These are phyloP conservation scores for Penicillium sp. DNA, from an alignment of 2,329 filamentous ascomycete species.

Conservation along the genomic window DNA sequence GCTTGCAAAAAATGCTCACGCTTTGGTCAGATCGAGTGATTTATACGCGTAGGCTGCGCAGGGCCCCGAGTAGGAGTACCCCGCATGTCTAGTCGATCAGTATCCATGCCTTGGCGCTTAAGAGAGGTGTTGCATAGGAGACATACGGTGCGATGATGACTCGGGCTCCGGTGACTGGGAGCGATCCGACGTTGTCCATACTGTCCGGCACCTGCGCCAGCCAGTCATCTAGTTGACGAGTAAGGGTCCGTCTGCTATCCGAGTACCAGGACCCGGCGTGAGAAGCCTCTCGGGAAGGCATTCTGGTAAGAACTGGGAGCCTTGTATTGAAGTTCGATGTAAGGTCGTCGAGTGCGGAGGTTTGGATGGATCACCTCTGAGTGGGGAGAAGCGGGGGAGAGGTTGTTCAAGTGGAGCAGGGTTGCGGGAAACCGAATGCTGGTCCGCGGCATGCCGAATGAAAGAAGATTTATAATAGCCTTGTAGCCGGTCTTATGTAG, in stretches of 20 bases:
- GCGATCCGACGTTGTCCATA: conserved; percentile 56
- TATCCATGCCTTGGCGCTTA: not conserved
- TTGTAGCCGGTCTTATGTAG: not conserved
- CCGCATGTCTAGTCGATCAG: conserved; percentile 67
- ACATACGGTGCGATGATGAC: conserved; percentile 89
- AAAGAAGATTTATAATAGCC: not conserved
- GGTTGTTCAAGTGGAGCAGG: conserved; percentile 25
- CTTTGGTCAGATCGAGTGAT: conserved; percentile 71
- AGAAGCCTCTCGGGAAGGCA: conserved; percentile 53
- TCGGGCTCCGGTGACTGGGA: conserved; percentile 71
- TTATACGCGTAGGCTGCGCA: conserved; percentile 96
- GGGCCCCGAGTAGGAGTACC: conserved; percentile 84
- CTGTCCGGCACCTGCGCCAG: conserved; percentile 65
- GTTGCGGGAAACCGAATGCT: conserved; percentile 12
- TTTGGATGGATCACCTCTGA: conserved; percentile 2
- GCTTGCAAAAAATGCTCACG: conserved; percentile 45
- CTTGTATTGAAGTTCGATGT: not conserved
- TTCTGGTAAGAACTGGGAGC: conserved; percentile 15
- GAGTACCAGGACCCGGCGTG: conserved; percentile 91
- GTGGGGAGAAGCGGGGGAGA: conserved; percentile 28
- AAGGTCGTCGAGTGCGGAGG: conserved; percentile 4
- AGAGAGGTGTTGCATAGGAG: not conserved
- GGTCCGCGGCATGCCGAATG: conserved; percentile 1
- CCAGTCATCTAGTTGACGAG: conserved; percentile 66
- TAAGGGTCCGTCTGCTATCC: conserved; percentile 56